Evolutionary conservation across 805 yeast species (phyloP).

Genomic region (Wickerhamomyces ciferrii): DNA sequence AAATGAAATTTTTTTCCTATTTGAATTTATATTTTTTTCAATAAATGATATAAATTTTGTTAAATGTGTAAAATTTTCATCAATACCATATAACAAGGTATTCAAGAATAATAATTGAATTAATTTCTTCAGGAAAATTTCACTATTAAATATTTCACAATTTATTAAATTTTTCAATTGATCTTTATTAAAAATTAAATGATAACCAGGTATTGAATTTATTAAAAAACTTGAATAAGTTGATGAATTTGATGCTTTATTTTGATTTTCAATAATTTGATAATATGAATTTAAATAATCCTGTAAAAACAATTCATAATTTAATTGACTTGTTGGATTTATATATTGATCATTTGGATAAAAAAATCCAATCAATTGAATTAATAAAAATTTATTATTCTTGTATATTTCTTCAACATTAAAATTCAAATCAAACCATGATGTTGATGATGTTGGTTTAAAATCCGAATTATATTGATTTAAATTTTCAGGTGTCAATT

Average conservation of each 20-base stretch:
- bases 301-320: slow-evolving; percentile 6
- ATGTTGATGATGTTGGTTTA: background rate
- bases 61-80: slow-evolving; percentile 7
- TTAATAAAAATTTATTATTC: slow-evolving; percentile 12
- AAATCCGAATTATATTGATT: background rate
- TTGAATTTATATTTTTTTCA: slow-evolving; percentile 15
- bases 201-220: slow-evolving; percentile 8
- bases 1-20: slow-evolving; percentile 21
- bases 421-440: slow-evolving; percentile 14
- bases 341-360: slow-evolving; percentile 6
- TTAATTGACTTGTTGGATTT: background rate
- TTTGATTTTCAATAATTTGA: slow-evolving; percentile 15
- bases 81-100: slow-evolving; percentile 11
- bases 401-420: slow-evolving; percentile 11
- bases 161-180: slow-evolving; percentile 16
- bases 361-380: slow-evolving; percentile 10
- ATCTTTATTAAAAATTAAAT: slow-evolving; percentile 12
- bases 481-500: background rate
- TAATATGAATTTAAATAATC: slow-evolving; percentile 21
- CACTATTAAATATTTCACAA: slow-evolving; percentile 20
- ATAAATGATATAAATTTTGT: slow-evolving; percentile 14
- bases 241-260: slow-evolving; percentile 15
- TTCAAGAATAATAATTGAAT: slow-evolving; percentile 17
- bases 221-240: slow-evolving; percentile 13
- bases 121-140: slow-evolving; percentile 12